Conservation (phyloP, 148 eudicot species). For the Dianthus caryophyllus region DNA sequence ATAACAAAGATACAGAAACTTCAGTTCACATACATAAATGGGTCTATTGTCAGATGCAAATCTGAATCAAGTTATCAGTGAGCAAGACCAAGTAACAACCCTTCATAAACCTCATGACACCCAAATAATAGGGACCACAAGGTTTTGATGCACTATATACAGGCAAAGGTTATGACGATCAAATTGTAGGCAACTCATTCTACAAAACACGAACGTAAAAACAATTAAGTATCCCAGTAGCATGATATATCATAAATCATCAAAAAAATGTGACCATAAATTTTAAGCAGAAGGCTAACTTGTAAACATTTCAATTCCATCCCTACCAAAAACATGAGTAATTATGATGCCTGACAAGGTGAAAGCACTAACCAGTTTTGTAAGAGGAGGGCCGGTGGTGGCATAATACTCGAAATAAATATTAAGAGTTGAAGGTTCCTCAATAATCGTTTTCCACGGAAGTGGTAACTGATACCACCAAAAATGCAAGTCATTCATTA, state of each 20-base stretch:
- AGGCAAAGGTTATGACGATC: too few relatives aligned
- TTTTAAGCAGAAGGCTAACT: neutral
- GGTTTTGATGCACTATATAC: neutral
- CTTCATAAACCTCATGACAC: neutral
- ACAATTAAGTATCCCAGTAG: too few relatives aligned
- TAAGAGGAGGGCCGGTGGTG: slow-evolving; percentile 62
- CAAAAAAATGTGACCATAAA: too few relatives aligned
- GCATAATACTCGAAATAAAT: slow-evolving; percentile 88
- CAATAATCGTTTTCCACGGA: slow-evolving; percentile 67
- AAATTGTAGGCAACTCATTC: neutral
- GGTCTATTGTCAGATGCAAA: slow-evolving; percentile 2
- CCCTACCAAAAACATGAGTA: neutral
- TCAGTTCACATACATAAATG: slow-evolving; percentile 1
- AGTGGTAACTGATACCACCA: slow-evolving; percentile 55
- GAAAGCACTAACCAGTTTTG: slow-evolving; percentile 65
- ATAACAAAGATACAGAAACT: neutral
- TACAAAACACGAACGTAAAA: neutral
- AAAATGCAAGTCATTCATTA: slow-evolving; percentile 1
- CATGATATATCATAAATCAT: too few relatives aligned
- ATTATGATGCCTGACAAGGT: slow-evolving; percentile 4
- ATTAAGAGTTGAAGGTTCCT: slow-evolving; percentile 74
- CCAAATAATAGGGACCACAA: neutral
- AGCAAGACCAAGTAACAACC: too few relatives aligned
- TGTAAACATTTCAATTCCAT: neutral
- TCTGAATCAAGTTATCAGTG: neutral